phyloP scores from a whole-genome alignment of 306 rosid genomes.

The Myrica gale region DNA sequence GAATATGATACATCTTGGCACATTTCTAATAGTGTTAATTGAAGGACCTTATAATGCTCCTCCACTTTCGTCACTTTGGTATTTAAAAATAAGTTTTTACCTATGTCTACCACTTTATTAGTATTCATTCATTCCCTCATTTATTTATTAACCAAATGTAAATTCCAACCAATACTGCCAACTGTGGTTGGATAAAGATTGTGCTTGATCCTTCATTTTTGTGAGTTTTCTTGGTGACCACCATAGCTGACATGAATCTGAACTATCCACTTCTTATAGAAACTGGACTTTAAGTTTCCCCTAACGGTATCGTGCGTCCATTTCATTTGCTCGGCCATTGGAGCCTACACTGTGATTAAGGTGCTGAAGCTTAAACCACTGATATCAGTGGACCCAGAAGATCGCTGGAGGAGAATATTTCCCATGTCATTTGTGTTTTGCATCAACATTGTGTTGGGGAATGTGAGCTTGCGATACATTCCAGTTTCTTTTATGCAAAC shows the following conservation, averaged over 20 bases:
- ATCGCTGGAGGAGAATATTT: slow-evolving; percentile 93
- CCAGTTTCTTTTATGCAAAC: slow-evolving; percentile 99
- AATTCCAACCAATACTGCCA: neutral
- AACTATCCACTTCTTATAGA: slow-evolving; percentile 46
- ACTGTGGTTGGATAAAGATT: slow-evolving; percentile 1
- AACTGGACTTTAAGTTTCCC: slow-evolving; percentile 97
- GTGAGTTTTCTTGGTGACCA: slow-evolving; percentile 8
- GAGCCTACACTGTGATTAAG: slow-evolving; percentile 73
- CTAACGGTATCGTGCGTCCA: slow-evolving; percentile 82
- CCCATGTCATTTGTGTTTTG: slow-evolving; percentile 99
- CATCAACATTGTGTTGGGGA: slow-evolving; percentile 90
- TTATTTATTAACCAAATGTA: neutral
- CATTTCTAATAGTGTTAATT: neutral
- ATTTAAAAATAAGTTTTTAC: neutral
- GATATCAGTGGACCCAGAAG: slow-evolving; percentile 79
- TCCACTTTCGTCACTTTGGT: neutral
- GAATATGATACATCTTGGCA: neutral
- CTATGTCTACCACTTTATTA: neutral
- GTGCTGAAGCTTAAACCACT: slow-evolving; percentile 86
- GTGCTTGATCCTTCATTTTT: slow-evolving; percentile 15
- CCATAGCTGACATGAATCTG: neutral
- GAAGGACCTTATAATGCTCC: neutral
- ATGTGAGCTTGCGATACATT: slow-evolving; percentile 90
- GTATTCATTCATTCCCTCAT: neutral
- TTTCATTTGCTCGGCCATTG: slow-evolving; percentile 89